A percentile compares a stretch with the other conserved stretches of the same genome.
phyloP scores from a whole-genome alignment of 2,329 filamentous ascomycete genomes.

The Calcarisporium arbuscula region DNA sequence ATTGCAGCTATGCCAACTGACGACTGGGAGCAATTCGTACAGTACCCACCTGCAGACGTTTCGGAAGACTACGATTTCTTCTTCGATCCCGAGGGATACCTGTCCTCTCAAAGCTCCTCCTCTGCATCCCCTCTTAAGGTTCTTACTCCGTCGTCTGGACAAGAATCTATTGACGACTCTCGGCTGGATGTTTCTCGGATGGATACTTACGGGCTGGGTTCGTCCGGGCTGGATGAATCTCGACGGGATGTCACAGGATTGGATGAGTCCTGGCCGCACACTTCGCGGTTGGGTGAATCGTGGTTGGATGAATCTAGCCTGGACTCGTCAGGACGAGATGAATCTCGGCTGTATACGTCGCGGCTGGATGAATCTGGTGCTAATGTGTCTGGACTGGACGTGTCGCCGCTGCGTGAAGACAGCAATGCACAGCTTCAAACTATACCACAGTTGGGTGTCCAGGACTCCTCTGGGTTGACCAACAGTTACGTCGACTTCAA shows the following conservation, averaged over 20 bases:
- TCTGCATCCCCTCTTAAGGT: conserved; percentile 19
- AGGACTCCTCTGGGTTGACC: conserved; percentile 15
- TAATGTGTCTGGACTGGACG: too few relatives aligned
- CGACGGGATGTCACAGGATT: too few relatives aligned
- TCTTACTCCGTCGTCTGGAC: conserved; percentile 17
- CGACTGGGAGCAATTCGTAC: conserved; percentile 40
- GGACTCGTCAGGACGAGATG: too few relatives aligned
- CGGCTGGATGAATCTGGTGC: too few relatives aligned
- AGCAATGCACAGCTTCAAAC: too few relatives aligned
- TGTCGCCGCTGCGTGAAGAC: too few relatives aligned
- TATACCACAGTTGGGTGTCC: conserved; percentile 29
- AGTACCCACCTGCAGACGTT: conserved; percentile 30
- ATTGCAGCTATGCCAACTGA: conserved; percentile 17
- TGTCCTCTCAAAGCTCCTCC: conserved; percentile 30
- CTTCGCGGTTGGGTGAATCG: too few relatives aligned
- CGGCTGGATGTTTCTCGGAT: conserved; percentile 8
- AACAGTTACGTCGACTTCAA: conserved; percentile 48
- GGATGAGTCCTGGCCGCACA: too few relatives aligned
- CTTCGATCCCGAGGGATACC: conserved; percentile 34
- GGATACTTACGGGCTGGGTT: conserved; percentile 6
- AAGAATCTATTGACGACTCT: conserved; percentile 10
- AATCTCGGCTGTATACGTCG: conserved; percentile 7
- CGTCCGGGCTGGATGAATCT: too few relatives aligned
- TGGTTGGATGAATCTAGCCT: too few relatives aligned
- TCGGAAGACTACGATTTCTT: conserved; percentile 40